Conservation (phyloP, 495 filamentous ascomycete genomes). For the Thermothielavioides terrestris region DNA sequence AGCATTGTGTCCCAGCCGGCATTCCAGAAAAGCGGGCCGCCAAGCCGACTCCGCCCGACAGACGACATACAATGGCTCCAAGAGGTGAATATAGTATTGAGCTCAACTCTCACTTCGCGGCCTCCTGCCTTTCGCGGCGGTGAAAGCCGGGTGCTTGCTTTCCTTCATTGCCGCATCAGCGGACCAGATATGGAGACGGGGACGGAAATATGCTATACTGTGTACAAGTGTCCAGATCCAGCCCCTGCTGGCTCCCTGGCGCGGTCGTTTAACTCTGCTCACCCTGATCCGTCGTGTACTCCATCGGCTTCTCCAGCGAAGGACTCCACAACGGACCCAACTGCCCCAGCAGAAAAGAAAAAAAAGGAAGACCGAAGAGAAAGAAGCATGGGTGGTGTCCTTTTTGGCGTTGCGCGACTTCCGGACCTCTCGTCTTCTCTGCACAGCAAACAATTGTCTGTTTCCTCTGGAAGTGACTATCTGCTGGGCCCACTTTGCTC, state of each 20-base stretch:
- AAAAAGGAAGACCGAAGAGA: not conserved
- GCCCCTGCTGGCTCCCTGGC: not conserved
- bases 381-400: too few species aligned
- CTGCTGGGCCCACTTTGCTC: too few species aligned
- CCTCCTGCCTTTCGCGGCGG: not conserved
- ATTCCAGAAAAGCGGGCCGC: slow-evolving; percentile 9
- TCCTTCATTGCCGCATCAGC: not conserved
- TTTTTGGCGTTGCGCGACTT: not conserved
- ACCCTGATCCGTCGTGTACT: too few species aligned
- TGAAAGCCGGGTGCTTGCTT: not conserved
- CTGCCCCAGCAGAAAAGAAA: not conserved
- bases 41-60: slow-evolving; percentile 3
- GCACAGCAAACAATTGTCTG: too few species aligned
- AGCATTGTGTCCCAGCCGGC: too few species aligned
- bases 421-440: not conserved
- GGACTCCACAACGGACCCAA: slow-evolving; percentile 1
- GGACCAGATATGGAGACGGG: not conserved
- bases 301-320: not conserved
- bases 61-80: not conserved
- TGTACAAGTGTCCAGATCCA: too few species aligned
- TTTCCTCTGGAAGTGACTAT: too few species aligned
- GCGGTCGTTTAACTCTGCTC: not conserved
- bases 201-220: not conserved
- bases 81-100: not conserved
- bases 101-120: not conserved